Evolutionary conservation across 441 rosid species (phyloP).

Genomic region (Corymbia calophylla): DNA sequence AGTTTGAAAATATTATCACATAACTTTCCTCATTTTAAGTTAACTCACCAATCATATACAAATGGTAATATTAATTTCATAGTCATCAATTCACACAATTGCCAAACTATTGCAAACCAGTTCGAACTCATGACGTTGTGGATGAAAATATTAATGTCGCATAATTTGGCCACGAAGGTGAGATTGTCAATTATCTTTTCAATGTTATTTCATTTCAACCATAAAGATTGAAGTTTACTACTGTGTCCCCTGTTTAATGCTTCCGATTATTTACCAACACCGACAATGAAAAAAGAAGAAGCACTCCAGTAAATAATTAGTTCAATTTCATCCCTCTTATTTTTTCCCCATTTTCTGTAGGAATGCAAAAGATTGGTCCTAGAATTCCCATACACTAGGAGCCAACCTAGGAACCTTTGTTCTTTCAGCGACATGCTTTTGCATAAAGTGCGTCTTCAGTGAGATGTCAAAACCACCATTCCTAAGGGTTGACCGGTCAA

Average conservation of each 20-base stretch:
- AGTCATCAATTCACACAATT: neutral
- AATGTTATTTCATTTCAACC: neutral
- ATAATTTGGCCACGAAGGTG: neutral
- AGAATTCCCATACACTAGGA: neutral
- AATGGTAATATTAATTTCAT: neutral
- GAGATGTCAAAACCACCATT: neutral
- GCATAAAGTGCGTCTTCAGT: neutral
- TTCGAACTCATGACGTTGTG: neutral
- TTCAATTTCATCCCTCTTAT: neutral
- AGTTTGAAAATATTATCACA: neutral
- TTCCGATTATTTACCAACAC: neutral
- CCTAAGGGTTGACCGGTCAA: neutral
- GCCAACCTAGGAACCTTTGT: neutral
- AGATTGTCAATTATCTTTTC: neutral
- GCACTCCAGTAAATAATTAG: neutral
- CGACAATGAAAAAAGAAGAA: neutral
- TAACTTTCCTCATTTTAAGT: neutral
- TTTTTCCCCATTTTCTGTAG: neutral
- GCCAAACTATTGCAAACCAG: neutral
- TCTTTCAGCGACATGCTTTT: neutral
- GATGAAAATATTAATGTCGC: neutral
- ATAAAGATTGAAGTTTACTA: neutral
- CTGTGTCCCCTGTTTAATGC: neutral
- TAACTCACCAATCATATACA: neutral
- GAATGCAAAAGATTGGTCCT: neutral